These are phyloP conservation scores for Saccharomycopsis fibuligera DNA, from an alignment of 805 yeast genomes.

Conservation along the genomic window DNA sequence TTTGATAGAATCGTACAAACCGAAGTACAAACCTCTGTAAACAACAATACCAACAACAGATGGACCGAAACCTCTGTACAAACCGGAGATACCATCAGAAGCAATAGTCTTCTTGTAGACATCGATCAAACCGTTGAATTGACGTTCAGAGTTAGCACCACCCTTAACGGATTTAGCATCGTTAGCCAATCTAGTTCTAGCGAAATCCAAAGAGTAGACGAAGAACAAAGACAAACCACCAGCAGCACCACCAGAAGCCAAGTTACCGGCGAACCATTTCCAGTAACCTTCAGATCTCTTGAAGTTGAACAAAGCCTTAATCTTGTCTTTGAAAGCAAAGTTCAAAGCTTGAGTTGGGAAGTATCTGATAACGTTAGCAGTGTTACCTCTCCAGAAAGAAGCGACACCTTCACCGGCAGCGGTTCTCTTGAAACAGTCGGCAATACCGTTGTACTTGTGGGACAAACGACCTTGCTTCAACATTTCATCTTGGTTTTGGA, in stretches of 20 bases:
- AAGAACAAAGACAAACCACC: slow-evolving; percentile 93
- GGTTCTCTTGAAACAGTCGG: slow-evolving; percentile 91
- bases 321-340: slow-evolving; percentile 97
- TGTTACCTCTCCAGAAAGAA: slow-evolving; percentile 99
- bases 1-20: slow-evolving; percentile 94
- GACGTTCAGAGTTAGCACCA: slow-evolving; percentile 82
- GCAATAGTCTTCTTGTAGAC: slow-evolving; percentile 95
- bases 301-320: slow-evolving; percentile 93
- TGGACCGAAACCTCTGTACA: slow-evolving; percentile 99
- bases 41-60: slow-evolving; percentile 96
- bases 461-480: slow-evolving; percentile 94
- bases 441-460: slow-evolving; percentile 81
- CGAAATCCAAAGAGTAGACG: slow-evolving; percentile 95
- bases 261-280: slow-evolving; percentile 95
- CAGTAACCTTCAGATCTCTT: slow-evolving; percentile 92
- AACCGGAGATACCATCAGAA: slow-evolving; percentile 96
- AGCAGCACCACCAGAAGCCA: slow-evolving; percentile 98
- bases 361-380: slow-evolving; percentile 97
- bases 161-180: slow-evolving; percentile 81
- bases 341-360: slow-evolving; percentile 99
- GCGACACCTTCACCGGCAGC: slow-evolving; percentile 87
- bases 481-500: slow-evolving; percentile 98
- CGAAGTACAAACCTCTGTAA: slow-evolving; percentile 99
- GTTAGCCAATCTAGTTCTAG: slow-evolving; percentile 98
- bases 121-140: slow-evolving; percentile 94